Evolutionary conservation across 2,329 filamentous ascomycete genomes (phyloP), one percentile per base, ranked within the genome.

Genomic region (Penicillium sp.): DNA sequence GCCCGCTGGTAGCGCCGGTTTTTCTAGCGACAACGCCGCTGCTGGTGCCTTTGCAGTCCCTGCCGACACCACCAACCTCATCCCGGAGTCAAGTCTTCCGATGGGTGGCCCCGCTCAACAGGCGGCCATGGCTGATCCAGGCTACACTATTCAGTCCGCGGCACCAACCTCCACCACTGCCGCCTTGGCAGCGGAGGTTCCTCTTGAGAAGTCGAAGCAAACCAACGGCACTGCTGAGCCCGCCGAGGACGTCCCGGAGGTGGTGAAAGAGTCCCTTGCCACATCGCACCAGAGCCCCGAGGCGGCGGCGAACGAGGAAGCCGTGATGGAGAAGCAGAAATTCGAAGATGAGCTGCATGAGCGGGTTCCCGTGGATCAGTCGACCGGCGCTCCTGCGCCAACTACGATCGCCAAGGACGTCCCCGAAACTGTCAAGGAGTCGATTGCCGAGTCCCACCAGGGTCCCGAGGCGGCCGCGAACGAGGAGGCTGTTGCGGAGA

Each of bases 51-150:
- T 76, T 42, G 69, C 75, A 47, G 64, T 84, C 33, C 80, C 82
- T 28, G 74, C 77, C 8, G 69, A 84, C 48, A 74, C 78, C 39
- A 78, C 75, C 52, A 83, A 77, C 68, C 74, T 87, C 66, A 90
- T 93, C 55, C 88, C 89, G 13, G 88, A 94, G 71, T 91, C 88
- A 6, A 88, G 85, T 67, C 76, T 93, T 54, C 86, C 87, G 9
- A 84, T 90, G 67, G 78, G 77, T 37, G 56, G 51, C 25, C 56
- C 53, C 13, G 55, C 55, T 11, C 55, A 56, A 38, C 57, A 59
- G 50, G 57, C 57, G 34, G 54, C 56, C 13, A 45, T 47, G 46
- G 70, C 72, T 45, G 77, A 83, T 57, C 78, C 74, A 59, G 78
- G 75, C n/a, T 75, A 73, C 41, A 65, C 58, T 57, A 81, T 70